Evolutionary conservation across 306 rosid species (phyloP), one percentile per base, ranked within the genome.

Genomic region (Lathyrus tuberosus): DNA sequence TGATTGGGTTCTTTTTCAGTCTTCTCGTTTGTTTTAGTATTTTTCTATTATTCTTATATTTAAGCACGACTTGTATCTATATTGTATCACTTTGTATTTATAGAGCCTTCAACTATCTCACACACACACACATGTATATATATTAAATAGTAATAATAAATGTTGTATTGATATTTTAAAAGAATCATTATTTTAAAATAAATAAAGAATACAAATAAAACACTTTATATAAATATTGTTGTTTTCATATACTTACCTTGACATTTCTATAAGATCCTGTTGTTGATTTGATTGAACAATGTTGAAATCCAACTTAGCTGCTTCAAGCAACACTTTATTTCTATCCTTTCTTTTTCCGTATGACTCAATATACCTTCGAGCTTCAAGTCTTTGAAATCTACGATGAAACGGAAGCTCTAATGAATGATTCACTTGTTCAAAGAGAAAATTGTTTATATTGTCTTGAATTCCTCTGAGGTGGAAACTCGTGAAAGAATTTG

Each of bases 241-340:
- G 28, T 24, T 14, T 15, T 10, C 8, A 24, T 5, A 1, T 33
- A 3, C 30, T 30, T 58, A 82, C 91, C 80, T 76, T 37, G 89
- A 78, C 74, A 82, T 65, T 5, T 84, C 81, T 62, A 65, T 58
- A 20, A 88, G 87, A 16, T 88, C 86, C 0, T 65, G 70, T 57
- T 78, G 84, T 3, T 58, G 72, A 7, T 71, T 67, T 64, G 84
- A 74, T 33, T 88, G 95, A 6, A 82, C 67, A 46, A 74, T 16
- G 64, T 88, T 88, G 60, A 84, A 88, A 74, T 88, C 84, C 1
- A 86, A 41, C 13, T n/a, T 74, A 3, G 89, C 95, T 1, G 81
- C 72, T 47, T 84, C 84, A 62, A 84, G 79, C 0, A 88, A 66
- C 13, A 66, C 15, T n/a, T 0, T 9, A 3, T 84, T 78, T 41